Conservation (phyloP, 2,329 filamentous ascomycete species). For the Claviceps digitariae region DNA sequence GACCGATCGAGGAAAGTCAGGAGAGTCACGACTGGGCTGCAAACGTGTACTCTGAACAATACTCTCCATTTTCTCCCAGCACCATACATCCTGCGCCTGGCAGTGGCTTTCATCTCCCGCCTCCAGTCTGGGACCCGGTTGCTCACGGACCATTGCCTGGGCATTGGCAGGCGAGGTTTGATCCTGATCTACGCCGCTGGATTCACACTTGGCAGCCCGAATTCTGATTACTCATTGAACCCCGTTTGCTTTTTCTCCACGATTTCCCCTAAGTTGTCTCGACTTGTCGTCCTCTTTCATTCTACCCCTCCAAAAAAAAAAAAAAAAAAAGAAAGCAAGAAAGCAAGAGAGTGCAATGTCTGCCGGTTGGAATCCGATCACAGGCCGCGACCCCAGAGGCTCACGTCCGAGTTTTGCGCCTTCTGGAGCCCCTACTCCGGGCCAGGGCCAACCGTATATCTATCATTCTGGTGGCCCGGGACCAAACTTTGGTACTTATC, state of each 20-base stretch:
- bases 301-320: not conserved
- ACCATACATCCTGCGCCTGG: not conserved
- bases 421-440: constrained; percentile 18
- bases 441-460: constrained; percentile 25
- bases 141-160: constrained; percentile 18
- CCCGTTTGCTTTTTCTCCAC: not conserved
- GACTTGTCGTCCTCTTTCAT: not conserved
- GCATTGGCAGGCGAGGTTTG: constrained; percentile 22
- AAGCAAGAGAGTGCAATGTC: not conserved
- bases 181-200: constrained; percentile 17
- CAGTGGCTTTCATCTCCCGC: constrained; percentile 2
- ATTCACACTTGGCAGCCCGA: constrained; percentile 24
- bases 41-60: not conserved
- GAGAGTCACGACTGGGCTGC: not conserved
- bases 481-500: constrained; percentile 16
- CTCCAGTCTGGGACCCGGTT: constrained; percentile 16
- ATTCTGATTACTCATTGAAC: constrained; percentile 6
- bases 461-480: constrained; percentile 23
- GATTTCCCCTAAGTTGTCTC: too few species aligned
- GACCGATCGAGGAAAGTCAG: constrained; percentile 2
- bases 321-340: not conserved
- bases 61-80: not conserved
- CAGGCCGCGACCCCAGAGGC: constrained; percentile 23
- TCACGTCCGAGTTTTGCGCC: constrained; percentile 20
- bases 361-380: constrained; percentile 26